A percentile compares a stretch with the other conserved stretches of the same genome.
phyloP scores from a whole-genome alignment of 768 basidiomycete species.

The Mycena kentingensis region DNA sequence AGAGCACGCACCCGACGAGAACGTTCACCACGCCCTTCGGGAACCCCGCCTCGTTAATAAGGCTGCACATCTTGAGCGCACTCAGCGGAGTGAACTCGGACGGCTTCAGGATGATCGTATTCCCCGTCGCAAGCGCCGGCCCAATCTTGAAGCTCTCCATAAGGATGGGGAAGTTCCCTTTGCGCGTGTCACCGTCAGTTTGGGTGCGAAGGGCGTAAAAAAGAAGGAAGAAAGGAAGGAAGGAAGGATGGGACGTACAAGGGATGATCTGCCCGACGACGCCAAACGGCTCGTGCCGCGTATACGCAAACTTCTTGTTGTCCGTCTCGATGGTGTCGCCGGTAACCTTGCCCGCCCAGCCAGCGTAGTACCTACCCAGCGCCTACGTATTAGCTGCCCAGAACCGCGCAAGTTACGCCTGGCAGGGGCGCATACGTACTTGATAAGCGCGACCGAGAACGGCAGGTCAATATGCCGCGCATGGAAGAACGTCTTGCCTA shows the following conservation, averaged over 20 bases:
- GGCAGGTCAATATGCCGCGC: slow-evolving; percentile 27
- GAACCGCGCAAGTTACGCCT: no score
- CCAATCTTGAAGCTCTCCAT: slow-evolving; percentile 35
- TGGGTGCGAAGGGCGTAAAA: neutral
- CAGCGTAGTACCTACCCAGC: slow-evolving; percentile 67
- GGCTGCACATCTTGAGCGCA: slow-evolving; percentile 50
- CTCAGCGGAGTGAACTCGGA: slow-evolving; percentile 68
- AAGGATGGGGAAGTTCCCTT: slow-evolving; percentile 59
- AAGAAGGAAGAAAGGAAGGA: neutral
- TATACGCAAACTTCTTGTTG: slow-evolving; percentile 52
- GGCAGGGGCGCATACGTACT: no score
- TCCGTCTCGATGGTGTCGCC: slow-evolving; percentile 62
- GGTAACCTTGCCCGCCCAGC: slow-evolving; percentile 74
- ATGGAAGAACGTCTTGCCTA: slow-evolving; percentile 31
- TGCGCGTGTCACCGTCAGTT: neutral
- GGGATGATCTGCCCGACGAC: slow-evolving; percentile 52
- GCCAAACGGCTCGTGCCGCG: slow-evolving; percentile 63
- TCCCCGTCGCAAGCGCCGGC: slow-evolving; percentile 47
- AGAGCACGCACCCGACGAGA: slow-evolving; percentile 56
- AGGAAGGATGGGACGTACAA: slow-evolving; percentile 20
- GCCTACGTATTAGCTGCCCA: no score
- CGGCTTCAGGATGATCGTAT: slow-evolving; percentile 64
- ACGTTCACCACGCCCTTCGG: slow-evolving; percentile 74
- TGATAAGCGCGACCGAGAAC: slow-evolving; percentile 33
- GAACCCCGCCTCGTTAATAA: slow-evolving; percentile 68